Conservation (phyloP, 2,329 filamentous ascomycete genomes). For the Trichoderma guizhouense region DNA sequence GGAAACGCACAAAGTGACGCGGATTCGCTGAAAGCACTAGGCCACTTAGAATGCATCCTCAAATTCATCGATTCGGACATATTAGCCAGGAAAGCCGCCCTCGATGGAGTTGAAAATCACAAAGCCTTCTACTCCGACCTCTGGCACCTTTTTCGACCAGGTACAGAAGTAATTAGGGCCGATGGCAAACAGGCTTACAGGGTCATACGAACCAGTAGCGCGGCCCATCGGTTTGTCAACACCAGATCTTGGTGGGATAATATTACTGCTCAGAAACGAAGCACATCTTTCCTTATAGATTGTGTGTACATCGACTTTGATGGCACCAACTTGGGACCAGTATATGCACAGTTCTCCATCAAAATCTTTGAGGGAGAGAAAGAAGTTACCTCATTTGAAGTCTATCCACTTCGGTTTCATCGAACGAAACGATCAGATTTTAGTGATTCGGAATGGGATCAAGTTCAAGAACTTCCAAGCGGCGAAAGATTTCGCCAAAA, state of each 20-base stretch:
- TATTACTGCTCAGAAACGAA: background rate
- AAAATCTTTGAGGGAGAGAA: constrained; percentile 27
- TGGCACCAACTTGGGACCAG: constrained; percentile 29
- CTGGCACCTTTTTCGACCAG: constrained; percentile 29
- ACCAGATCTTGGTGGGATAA: background rate
- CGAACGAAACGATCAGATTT: background rate
- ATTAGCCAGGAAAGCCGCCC: background rate
- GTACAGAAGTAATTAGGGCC: constrained; percentile 22
- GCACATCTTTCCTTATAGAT: constrained; percentile 8
- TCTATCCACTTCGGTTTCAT: constrained; percentile 27
- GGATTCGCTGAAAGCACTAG: background rate
- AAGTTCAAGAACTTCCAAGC: background rate
- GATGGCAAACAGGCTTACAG: constrained; percentile 25
- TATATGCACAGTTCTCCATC: constrained; percentile 24
- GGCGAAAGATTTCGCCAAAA: constrained; percentile 10
- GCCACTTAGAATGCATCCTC: background rate
- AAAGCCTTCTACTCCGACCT: constrained; percentile 25
- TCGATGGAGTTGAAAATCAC: background rate
- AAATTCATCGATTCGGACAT: constrained; percentile 8
- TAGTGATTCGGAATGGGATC: background rate
- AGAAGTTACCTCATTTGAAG: constrained; percentile 23
- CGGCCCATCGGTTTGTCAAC: background rate
- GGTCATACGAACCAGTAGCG: constrained; percentile 20
- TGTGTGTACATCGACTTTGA: constrained; percentile 33
- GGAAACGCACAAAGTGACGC: background rate